These are phyloP conservation scores for Podospora comata DNA, from an alignment of 495 filamentous ascomycete genomes.

Conservation along the genomic window DNA sequence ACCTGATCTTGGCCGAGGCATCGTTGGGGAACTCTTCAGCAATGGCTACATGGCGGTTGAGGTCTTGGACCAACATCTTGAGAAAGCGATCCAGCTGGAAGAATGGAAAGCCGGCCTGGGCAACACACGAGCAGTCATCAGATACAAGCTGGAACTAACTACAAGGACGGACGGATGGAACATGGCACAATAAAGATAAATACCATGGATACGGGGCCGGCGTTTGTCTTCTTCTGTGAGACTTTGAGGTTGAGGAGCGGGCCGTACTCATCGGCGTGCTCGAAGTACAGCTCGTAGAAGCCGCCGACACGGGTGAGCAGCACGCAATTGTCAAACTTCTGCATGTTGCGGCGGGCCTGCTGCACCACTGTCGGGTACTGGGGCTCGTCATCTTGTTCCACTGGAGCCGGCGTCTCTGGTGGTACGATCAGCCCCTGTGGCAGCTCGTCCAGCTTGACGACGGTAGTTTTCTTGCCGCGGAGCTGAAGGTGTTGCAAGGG, in stretches of 20 bases:
- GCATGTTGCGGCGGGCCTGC: slow-evolving; percentile 87
- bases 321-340: slow-evolving; percentile 82
- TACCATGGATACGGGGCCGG: slow-evolving; percentile 78
- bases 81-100: slow-evolving; percentile 88
- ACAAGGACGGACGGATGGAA: slow-evolving; percentile 5
- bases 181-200: slow-evolving; percentile 7
- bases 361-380: slow-evolving; percentile 83
- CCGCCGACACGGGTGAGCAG: slow-evolving; percentile 85
- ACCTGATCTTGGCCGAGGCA: slow-evolving; percentile 60
- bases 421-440: slow-evolving; percentile 55
- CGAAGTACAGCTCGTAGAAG: slow-evolving; percentile 97
- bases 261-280: slow-evolving; percentile 84
- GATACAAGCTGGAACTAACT: slow-evolving; percentile 22
- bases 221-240: slow-evolving; percentile 70
- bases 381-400: slow-evolving; percentile 46
- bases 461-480: slow-evolving; percentile 48
- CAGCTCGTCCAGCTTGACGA: slow-evolving; percentile 59
- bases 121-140: slow-evolving; percentile 27
- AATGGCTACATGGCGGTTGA: slow-evolving; percentile 86
- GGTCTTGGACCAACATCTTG: slow-evolving; percentile 87
- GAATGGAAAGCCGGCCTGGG: slow-evolving; percentile 83
- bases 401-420: slow-evolving; percentile 19
- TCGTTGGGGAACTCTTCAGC: slow-evolving; percentile 84
- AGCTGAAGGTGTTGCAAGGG: slow-evolving; percentile 12
- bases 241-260: slow-evolving; percentile 86